phyloP scores from a whole-genome alignment of 2,329 filamentous ascomycete genomes.

The Phialophora macrospora region DNA sequence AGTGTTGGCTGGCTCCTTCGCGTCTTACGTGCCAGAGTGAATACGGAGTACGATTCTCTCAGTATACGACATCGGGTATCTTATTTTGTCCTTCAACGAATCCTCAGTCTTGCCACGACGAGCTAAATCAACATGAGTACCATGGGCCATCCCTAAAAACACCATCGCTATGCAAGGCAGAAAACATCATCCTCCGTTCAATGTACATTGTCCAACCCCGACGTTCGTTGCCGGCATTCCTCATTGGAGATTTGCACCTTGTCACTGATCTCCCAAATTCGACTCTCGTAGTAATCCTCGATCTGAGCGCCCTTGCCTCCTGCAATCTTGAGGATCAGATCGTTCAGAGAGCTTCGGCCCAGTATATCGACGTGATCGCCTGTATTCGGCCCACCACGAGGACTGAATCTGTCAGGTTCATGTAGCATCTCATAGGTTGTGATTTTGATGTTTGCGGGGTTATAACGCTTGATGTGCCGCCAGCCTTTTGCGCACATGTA shows the following conservation, averaged over 20 bases:
- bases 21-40: neutral
- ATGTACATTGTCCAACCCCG: neutral
- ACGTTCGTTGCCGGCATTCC: slow-evolving; percentile 38
- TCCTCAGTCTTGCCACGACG: neutral
- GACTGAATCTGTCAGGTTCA: slow-evolving; percentile 89
- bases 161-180: slow-evolving; percentile 19
- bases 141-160: slow-evolving; percentile 1
- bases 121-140: neutral
- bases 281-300: slow-evolving; percentile 75
- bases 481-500: slow-evolving; percentile 98
- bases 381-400: slow-evolving; percentile 71
- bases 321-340: slow-evolving; percentile 83
- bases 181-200: neutral
- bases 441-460: slow-evolving; percentile 79
- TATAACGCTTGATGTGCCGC: slow-evolving; percentile 84
- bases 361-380: slow-evolving; percentile 97
- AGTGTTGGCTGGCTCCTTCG: neutral
- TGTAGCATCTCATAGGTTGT: slow-evolving; percentile 95
- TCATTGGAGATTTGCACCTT: slow-evolving; percentile 83
- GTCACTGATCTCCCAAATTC: slow-evolving; percentile 80
- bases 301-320: slow-evolving; percentile 83
- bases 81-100: neutral
- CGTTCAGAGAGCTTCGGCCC: slow-evolving; percentile 84
- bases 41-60: neutral
- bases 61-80: slow-evolving; percentile 9